Base-by-base conservation (phyloP, 164 flowering plant genomes). In the Saururus chinensis region DNA sequence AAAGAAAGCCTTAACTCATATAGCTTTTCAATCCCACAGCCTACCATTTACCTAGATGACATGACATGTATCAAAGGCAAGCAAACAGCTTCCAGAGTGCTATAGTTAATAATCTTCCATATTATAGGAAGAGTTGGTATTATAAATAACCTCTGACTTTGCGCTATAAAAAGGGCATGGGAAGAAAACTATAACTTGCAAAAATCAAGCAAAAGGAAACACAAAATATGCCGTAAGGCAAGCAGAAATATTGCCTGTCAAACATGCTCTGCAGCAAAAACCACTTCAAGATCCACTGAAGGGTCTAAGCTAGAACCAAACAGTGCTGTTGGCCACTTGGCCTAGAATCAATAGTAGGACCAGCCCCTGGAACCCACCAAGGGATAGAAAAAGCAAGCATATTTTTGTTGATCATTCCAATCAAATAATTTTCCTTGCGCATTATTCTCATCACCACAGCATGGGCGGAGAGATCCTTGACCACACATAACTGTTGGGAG, bases 221-320 rank as follows among this genome's bases (percentile, higher is more conserved):
- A 17, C 17, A 45, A 12, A 9, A 45, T 12, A 12, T 45, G 11
- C 4, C 11, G 49, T 45, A 17, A 45, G n/a, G n/a, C 14, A 12
- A 45, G 4, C 11, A 4, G 11, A 4, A 45, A 8, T 30, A 45
- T 12, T 45, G 89, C 99, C 97, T 74, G 75, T 91, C 99, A 81
- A 95, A 95, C 97, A 95, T 91, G 84, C 97, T 88, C 75, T 95
- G 99, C 70, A 95, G 64, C 70, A 95, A 84, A 75, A 92, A 95
- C 96, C 97, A 89, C 72, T 89, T 91, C 64, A 95, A 80, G 68
- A 93, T 87, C 99, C 97, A 95, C 60, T 95, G 96, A 40, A 95
- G 86, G 53, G 92, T 89, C 75, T 87, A 87, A 56, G 96, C 81
- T 57, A 95, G 70, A 26, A 87, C 79, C 30, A 95, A 70, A 59